phyloP scores from a whole-genome alignment of 192 early-diverging fungal genomes.

The Coemansia interrupta region DNA sequence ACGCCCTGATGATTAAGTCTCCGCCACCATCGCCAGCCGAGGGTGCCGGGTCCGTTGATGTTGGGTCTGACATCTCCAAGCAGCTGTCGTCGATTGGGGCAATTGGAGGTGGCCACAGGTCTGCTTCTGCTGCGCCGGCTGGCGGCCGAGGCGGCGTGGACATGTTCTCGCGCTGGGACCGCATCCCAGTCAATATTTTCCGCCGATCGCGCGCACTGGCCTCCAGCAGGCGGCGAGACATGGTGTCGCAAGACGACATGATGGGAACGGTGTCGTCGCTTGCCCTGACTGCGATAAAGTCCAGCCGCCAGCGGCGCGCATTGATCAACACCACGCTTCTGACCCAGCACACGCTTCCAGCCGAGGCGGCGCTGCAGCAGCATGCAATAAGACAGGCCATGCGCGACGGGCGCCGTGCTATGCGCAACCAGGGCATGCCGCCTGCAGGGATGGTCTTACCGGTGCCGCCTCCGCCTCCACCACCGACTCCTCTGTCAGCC shows the following conservation, averaged over 20 bases:
- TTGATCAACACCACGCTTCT: slow-evolving; percentile 44
- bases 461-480: slow-evolving; percentile 14
- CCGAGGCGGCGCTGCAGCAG: slow-evolving; percentile 23
- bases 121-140: neutral
- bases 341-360: slow-evolving; percentile 43
- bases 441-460: neutral
- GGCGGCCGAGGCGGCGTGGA: slow-evolving; percentile 13
- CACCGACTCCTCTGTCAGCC: slow-evolving; percentile 17
- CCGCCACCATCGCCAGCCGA: slow-evolving; percentile 42
- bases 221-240: slow-evolving; percentile 18
- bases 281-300: slow-evolving; percentile 49
- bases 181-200: slow-evolving; percentile 53
- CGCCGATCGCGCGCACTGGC: slow-evolving; percentile 48
- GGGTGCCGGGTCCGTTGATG: neutral
- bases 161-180: slow-evolving; percentile 47
- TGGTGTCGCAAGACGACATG: slow-evolving; percentile 19
- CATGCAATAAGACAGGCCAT: slow-evolving; percentile 16
- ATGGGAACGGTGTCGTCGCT: slow-evolving; percentile 32
- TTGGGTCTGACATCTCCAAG: slow-evolving; percentile 9
- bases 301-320: slow-evolving; percentile 42
- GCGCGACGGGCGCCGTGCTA: slow-evolving; percentile 9
- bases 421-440: slow-evolving; percentile 1
- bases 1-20: slow-evolving; percentile 43
- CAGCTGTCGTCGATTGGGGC: slow-evolving; percentile 9
- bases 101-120: neutral